A percentile compares a stretch with the other conserved stretches of the same genome.
These are phyloP conservation scores for Kernera saxatilis DNA, from an alignment of 345 rosid genomes.

Conservation along the genomic window DNA sequence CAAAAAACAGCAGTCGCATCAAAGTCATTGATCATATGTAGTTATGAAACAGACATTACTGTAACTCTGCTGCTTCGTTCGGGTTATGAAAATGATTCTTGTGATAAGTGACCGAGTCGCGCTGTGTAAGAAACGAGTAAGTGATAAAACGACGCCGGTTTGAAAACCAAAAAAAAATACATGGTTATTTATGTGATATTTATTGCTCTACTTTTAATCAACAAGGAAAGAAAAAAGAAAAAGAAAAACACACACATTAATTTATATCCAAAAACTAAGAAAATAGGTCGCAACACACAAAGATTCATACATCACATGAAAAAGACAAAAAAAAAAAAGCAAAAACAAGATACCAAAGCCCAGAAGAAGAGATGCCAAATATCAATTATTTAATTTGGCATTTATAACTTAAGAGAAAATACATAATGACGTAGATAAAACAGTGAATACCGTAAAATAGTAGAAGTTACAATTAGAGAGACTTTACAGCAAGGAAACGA, in stretches of 20 bases:
- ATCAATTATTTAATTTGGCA: conserved; percentile 14
- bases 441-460: conserved; percentile 12
- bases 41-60: neutral
- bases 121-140: no score
- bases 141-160: no score
- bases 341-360: neutral
- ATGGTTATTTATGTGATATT: no score
- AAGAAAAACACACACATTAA: neutral
- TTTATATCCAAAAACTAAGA: conserved; percentile 15
- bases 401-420: conserved; percentile 1
- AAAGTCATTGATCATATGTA: neutral
- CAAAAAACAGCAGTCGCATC: conserved; percentile 1
- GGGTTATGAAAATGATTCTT: no score
- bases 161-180: no score
- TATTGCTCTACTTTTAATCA: no score
- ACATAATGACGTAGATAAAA: neutral
- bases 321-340: neutral
- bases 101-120: no score
- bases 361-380: conserved; percentile 8
- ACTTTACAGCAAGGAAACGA: conserved; percentile 67
- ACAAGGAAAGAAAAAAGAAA: neutral
- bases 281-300: conserved; percentile 1
- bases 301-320: conserved; percentile 21
- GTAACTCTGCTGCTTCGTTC: neutral
- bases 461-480: conserved; percentile 29